Evolutionary conservation across 352 stramenopile genomes (phyloP), one percentile per base, ranked within the genome.

Genomic region (Chrysophaeum taylorii): DNA sequence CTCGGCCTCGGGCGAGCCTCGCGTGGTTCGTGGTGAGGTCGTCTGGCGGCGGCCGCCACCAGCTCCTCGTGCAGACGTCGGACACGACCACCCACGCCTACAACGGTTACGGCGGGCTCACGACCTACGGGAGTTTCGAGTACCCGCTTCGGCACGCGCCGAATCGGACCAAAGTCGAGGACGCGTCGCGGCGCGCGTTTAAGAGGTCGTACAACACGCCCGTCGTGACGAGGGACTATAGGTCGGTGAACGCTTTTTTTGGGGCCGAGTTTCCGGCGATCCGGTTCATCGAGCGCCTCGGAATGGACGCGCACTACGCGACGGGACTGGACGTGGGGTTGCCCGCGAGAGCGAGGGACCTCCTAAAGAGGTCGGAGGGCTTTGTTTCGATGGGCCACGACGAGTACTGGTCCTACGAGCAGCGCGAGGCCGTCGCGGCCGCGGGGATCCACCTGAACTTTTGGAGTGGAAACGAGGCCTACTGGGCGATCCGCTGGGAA

Each of bases 381-480:
- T 43, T 41, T 29, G 18, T 69, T 7, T 53, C 37, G 12, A 21
- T 69, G 36, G 62, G 62, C 18, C 62, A 69, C 25, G 62, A 69
- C 41, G 62, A 69, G 62, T 69, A 69, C 62, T 69, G 62, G 62
- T 54, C 33, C 35, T 39, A 48, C 16, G n/a, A 31, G n/a, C 62
- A 69, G 62, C 36, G 62, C 33, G 33, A 37, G 18, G 36, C 37
- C 14, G 7, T 69, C 37, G 33, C 25, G n/a, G 18, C n/a, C 41
- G 12, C 2, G 41, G 62, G 62, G 18, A 9, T 69, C 14, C 25
- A 33, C 62, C 37, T 69, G 36, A 35, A 42, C 9, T 53, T 69
- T 21, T 69, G 62, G 62, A 53, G 37, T 38, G 62, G 18, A 38
- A 69, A 69, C 62, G 62, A 69, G 62, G 62, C 41, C 33, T 69